A percentile compares a stretch with the other conserved stretches of the same genome.
Evolutionary conservation across 2,329 filamentous ascomycete genomes (phyloP).

Genomic region (Fusarium longipes): DNA sequence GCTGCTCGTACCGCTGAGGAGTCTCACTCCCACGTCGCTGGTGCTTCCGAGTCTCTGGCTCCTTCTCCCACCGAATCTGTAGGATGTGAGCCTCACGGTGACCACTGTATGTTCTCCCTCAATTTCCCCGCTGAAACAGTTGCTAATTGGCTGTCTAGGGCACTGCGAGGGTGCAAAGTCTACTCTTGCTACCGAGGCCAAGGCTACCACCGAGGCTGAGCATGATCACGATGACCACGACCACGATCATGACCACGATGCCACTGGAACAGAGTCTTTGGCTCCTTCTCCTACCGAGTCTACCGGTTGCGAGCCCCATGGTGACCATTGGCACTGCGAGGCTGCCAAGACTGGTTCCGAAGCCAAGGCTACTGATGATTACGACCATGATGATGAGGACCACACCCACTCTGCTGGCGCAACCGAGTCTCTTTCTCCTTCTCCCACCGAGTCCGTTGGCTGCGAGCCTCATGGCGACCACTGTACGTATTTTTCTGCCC

Average conservation of each 20-base stretch:
- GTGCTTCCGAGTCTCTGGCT: constrained; percentile 6
- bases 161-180: constrained; percentile 39
- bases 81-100: constrained; percentile 40
- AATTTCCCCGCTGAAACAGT: neutral
- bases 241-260: neutral
- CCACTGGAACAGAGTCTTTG: constrained; percentile 2
- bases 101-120: constrained; percentile 28
- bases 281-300: constrained; percentile 41
- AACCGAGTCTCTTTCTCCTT: constrained; percentile 18
- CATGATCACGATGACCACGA: constrained; percentile 16
- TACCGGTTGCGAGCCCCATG: constrained; percentile 39
- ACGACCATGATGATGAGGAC: constrained; percentile 5
- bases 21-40: constrained; percentile 19
- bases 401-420: constrained; percentile 23
- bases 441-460: constrained; percentile 42
- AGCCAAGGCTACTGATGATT: constrained; percentile 24
- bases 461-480: constrained; percentile 44
- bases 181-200: constrained; percentile 10
- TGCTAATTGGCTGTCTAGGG: constrained; percentile 9
- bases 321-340: constrained; percentile 44
- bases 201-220: constrained; percentile 9
- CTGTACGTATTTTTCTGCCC: constrained; percentile 3
- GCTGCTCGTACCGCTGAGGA: constrained; percentile 32
- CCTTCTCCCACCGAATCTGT: constrained; percentile 42
- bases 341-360: constrained; percentile 32